Evolutionary conservation across 441 rosid species (phyloP), one percentile per base, ranked within the genome.

Genomic region (Flueggea neowawraea): DNA sequence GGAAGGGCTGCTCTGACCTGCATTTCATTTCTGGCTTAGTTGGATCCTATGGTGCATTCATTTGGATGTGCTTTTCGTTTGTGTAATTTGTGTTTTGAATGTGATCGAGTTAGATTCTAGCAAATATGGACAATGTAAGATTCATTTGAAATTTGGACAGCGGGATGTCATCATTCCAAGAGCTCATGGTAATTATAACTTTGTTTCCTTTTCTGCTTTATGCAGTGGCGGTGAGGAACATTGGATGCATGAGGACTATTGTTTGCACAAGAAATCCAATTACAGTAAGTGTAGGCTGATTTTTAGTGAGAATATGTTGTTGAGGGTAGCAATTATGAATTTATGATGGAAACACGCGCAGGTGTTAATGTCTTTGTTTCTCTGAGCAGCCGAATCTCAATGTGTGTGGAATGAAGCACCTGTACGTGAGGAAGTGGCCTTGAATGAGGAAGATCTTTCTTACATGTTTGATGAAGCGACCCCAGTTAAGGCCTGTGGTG

Each of bases 401-500:
- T 72, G 77, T 43, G 12, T 11, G 45, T 43, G 45, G 45, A 43
- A 43, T 1, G 45, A 31, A 54, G 33, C 12, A 12, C 6, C 31
- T 64, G 48, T 71, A 44, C 74, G 80, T 77, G 73, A 73, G 65
- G 73, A 79, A 59, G 82, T 80, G 62, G 28, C 73, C 53, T 65
- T 82, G 65, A 84, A 80, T 12, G 78, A 76, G 66, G 89, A 84
- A 68, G 88, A 82, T 62, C 67, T 77, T 56, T 83, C 95, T 55
- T 82, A 74, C 69, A 78, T 80, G 85, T 76, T 82, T 41, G 89
- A 83, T 60, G 88, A 68, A 71, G 76, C 90, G 52, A 93, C 97
- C 8, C 97, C 98, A 6, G 77, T 85, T 62, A 93, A 88, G 84
- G 90, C 84, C 7, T 93, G 96, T 66, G 85, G 83, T 55, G 88